phyloP scores from a whole-genome alignment of 1,284 basidiomycete species.

The Termitomyces sp. region DNA sequence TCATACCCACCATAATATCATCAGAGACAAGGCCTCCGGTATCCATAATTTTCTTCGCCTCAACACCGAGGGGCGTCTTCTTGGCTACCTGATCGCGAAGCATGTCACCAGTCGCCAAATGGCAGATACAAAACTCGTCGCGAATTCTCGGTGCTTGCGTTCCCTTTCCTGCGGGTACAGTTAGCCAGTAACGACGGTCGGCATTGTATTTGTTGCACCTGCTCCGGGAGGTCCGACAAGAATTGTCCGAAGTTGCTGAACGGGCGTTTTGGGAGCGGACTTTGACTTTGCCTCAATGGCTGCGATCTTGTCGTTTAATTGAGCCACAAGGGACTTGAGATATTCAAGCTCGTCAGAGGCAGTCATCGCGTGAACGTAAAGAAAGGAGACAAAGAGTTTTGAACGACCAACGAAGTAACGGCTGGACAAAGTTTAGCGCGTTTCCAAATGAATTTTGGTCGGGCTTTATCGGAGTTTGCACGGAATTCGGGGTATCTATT shows the following conservation, averaged over 20 bases:
- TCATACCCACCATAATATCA: conserved; percentile 98
- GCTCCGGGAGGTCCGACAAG: conserved; percentile 96
- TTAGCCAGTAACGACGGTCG: conserved; percentile 1
- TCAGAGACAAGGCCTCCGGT: conserved; percentile 90
- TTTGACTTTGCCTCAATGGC: conserved; percentile 65
- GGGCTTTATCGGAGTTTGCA: conserved; percentile 12
- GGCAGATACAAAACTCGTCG: conserved; percentile 93
- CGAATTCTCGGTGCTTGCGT: conserved; percentile 95
- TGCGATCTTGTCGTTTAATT: conserved; percentile 79
- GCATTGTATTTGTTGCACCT: conserved; percentile 49
- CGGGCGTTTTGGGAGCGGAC: conserved; percentile 54
- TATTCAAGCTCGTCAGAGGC: conserved; percentile 76
- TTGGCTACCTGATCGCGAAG: conserved; percentile 88
- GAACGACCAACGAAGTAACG: conserved; percentile 4
- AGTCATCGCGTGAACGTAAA: conserved; percentile 45
- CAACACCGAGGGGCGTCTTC: conserved; percentile 84
- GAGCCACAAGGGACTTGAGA: conserved; percentile 81
- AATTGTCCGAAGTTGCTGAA: conserved; percentile 84
- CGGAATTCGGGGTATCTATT: conserved; percentile 11
- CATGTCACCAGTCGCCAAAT: conserved; percentile 98
- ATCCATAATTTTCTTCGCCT: conserved; percentile 99
- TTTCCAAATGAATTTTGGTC: conserved; percentile 7
- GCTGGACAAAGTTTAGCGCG: conserved; percentile 11
- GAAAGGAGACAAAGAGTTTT: conserved; percentile 10
- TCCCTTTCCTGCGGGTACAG: conserved; percentile 75